Evolutionary conservation across 768 basidiomycete genomes (phyloP).

Genomic region (Neoboletus subvelutipes): DNA sequence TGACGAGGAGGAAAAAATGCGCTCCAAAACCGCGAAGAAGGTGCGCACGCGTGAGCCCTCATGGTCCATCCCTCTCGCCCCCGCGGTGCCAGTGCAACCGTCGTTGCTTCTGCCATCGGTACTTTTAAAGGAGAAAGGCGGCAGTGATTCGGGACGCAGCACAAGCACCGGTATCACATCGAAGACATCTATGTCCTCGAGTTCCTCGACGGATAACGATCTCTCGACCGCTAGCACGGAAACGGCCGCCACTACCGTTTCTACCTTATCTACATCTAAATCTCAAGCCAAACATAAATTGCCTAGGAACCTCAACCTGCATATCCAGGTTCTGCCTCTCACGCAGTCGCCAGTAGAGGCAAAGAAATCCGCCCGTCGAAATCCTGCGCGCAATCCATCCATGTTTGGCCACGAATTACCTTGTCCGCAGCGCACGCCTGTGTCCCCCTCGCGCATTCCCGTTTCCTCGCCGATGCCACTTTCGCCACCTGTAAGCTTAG

Average conservation of each 20-base stretch:
- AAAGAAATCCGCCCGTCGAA: constrained; percentile 39
- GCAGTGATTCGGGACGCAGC: constrained; percentile 20
- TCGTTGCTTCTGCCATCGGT: constrained; percentile 25
- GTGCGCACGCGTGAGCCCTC: constrained; percentile 40
- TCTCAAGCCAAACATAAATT: constrained; percentile 20
- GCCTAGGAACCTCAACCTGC: constrained; percentile 18
- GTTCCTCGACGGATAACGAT: constrained; percentile 34
- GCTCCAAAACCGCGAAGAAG: constrained; percentile 63
- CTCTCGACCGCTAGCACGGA: constrained; percentile 33
- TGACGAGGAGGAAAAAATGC: constrained; percentile 73
- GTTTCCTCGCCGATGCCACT: constrained; percentile 29
- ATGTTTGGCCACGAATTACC: constrained; percentile 69
- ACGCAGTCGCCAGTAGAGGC: constrained; percentile 17
- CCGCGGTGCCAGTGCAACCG: constrained; percentile 20
- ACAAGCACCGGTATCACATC: constrained; percentile 18
- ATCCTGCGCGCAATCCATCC: constrained; percentile 58
- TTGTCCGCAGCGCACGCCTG: constrained; percentile 37
- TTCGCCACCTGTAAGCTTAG: constrained; percentile 13
- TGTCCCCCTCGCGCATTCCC: constrained; percentile 32
- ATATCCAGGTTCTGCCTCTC: constrained; percentile 23
- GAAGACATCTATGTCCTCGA: constrained; percentile 29
- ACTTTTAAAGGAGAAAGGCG: constrained; percentile 12
- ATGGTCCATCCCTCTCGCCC: constrained; percentile 30
- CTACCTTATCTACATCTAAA: constrained; percentile 16
- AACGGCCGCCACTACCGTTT: constrained; percentile 31